Evolutionary conservation across 148 eudicot genomes (phyloP).

Genomic region (Salicornia ramosissima): DNA sequence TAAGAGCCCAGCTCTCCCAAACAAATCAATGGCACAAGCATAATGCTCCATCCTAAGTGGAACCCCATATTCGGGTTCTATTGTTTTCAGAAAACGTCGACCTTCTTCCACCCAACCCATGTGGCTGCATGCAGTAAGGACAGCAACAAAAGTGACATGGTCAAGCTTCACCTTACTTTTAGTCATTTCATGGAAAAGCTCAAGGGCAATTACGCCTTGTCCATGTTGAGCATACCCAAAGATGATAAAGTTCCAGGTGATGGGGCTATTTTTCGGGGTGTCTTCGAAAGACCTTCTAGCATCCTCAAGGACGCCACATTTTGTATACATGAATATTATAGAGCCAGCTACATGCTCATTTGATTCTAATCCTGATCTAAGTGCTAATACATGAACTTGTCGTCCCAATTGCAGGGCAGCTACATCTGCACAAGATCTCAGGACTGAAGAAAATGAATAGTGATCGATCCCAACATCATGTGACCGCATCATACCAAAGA

Average conservation of each 20-base stretch:
- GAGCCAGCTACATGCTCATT: constrained; percentile 64
- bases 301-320: constrained; percentile 59
- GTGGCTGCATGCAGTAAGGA: constrained; percentile 71
- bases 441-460: constrained; percentile 61
- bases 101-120: constrained; percentile 70
- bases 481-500: constrained; percentile 47
- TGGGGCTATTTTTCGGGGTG: constrained; percentile 39
- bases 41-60: constrained; percentile 69
- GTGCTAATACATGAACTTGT: constrained; percentile 39
- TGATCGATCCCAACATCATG: constrained; percentile 45
- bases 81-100: constrained; percentile 31
- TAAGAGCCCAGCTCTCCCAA: constrained; percentile 60
- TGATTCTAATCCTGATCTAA: constrained; percentile 43
- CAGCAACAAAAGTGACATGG: constrained; percentile 70
- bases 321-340: constrained; percentile 60
- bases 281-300: constrained; percentile 55
- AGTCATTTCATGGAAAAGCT: constrained; percentile 48
- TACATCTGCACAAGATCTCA: constrained; percentile 72
- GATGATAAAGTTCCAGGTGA: constrained; percentile 68
- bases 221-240: constrained; percentile 80
- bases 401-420: constrained; percentile 61
- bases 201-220: constrained; percentile 47
- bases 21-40: constrained; percentile 62
- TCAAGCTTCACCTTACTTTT: constrained; percentile 40
- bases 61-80: constrained; percentile 49